Evolutionary conservation across 2,329 filamentous ascomycete genomes (phyloP).

Genomic region (Verticillium klebahnii): DNA sequence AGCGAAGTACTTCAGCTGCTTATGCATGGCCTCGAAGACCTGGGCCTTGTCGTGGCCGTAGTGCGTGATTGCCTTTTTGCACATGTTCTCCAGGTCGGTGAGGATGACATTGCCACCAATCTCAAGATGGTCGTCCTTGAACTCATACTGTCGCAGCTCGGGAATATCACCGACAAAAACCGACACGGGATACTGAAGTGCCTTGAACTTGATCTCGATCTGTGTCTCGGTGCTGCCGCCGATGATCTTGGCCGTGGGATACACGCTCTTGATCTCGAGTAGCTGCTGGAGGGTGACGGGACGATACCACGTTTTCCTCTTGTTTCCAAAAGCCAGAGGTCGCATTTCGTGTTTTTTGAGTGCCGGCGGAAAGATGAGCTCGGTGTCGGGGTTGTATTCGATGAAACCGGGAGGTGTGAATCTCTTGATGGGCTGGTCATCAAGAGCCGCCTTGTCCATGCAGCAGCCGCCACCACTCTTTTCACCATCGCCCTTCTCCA

Average conservation of each 20-base stretch:
- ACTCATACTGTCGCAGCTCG: slow-evolving; percentile 76
- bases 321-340: slow-evolving; percentile 86
- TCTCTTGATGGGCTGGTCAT: slow-evolving; percentile 52
- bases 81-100: slow-evolving; percentile 85
- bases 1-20: slow-evolving; percentile 92
- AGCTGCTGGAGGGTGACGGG: slow-evolving; percentile 83
- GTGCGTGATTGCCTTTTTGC: slow-evolving; percentile 69
- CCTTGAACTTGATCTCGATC: slow-evolving; percentile 98
- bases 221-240: slow-evolving; percentile 96
- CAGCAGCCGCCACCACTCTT: slow-evolving; percentile 57
- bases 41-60: slow-evolving; percentile 72
- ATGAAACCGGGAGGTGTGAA: slow-evolving; percentile 91
- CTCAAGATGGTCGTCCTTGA: slow-evolving; percentile 79
- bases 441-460: slow-evolving; percentile 51
- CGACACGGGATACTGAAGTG: slow-evolving; percentile 80
- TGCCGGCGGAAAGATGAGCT: slow-evolving; percentile 88
- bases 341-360: slow-evolving; percentile 79
- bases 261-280: slow-evolving; percentile 82
- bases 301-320: slow-evolving; percentile 88
- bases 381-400: slow-evolving; percentile 87
- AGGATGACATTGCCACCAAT: slow-evolving; percentile 90
- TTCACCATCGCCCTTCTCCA: slow-evolving; percentile 51
- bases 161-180: slow-evolving; percentile 92
- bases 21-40: slow-evolving; percentile 84
- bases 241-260: slow-evolving; percentile 88